These are phyloP conservation scores for Mycena kentingensis DNA, from an alignment of 768 basidiomycete genomes.

Conservation along the genomic window DNA sequence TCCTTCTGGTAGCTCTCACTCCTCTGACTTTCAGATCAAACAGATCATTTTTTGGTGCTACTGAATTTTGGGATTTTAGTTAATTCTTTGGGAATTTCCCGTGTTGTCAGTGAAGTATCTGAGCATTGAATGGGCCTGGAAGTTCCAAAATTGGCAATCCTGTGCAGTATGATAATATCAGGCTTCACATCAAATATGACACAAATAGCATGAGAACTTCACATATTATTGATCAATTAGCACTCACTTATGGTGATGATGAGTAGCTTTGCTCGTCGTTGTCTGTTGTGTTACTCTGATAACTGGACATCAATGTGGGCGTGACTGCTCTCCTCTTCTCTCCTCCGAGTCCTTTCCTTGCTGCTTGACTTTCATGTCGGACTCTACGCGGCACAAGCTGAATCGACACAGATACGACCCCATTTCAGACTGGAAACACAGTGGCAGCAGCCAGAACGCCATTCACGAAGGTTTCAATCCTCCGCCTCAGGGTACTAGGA, in stretches of 20 bases:
- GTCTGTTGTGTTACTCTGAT: not conserved
- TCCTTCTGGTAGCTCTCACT: too few species aligned
- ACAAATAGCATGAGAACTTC: too few species aligned
- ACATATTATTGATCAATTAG: too few species aligned
- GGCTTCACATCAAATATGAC: too few species aligned
- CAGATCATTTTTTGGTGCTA: too few species aligned
- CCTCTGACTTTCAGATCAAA: too few species aligned
- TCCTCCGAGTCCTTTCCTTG: not conserved
- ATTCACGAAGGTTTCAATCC: not conserved
- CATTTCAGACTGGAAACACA: not conserved
- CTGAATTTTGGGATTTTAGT: not conserved
- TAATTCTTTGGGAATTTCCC: not conserved
- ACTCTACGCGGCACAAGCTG: not conserved
- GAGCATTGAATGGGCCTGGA: slow-evolving; percentile 15
- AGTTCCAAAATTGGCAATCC: too few species aligned
- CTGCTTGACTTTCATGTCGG: not conserved
- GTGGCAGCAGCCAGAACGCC: not conserved
- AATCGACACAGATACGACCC: not conserved
- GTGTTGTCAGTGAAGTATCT: not conserved
- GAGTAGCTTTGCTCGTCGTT: too few species aligned
- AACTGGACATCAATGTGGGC: too few species aligned
- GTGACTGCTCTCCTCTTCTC: too few species aligned
- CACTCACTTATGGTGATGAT: too few species aligned
- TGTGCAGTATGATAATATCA: too few species aligned
- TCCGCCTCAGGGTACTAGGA: not conserved